Base-by-base conservation (phyloP, 768 basidiomycete species). In the Xerocomellus dryophilus region DNA sequence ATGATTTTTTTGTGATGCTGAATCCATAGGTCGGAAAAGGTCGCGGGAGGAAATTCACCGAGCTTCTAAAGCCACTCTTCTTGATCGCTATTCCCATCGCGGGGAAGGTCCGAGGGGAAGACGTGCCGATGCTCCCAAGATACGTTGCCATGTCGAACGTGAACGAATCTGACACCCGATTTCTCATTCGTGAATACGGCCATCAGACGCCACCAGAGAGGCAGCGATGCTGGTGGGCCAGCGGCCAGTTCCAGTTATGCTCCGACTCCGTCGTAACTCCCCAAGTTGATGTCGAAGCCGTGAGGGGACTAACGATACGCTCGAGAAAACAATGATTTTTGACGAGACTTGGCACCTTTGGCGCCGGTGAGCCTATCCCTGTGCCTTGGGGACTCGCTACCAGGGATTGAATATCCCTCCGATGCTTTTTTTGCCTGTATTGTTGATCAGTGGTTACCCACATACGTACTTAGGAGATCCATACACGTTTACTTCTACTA, bases 1-100 rank as follows among this genome's bases (percentile, higher is more conserved):
- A 42, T 57, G 2, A 27, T 41, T 35, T 34, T n/a, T 43, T 41
- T 41, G 15, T 23, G 44, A 42, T 47, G 29, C 34, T 44, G 23
- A 43, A 45, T 53, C 15, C 55, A 31, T 14, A 50, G 47, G 42
- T 52, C 17, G 31, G 29, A 57, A 47, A 32, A 14, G 32, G 41
- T 38, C 27, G 27, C 43, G 21, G 25, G 49, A 45, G 35, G 21
- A 53, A 48, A 40, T 57, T 48, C 47, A 21, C 47, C 35, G 60
- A 50, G 32, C 27, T 47, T 46, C 62, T 39, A 44, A 36, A 34
- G 12, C n/a, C 38, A 32, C 31, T 95, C 70, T 93, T 93, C 47
- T 79, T 80, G 57, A 32, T 41, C 39, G 42, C 42, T 57, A 29
- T 53, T 50, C 38, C 21, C 54, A 43, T 45, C 42, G 3, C 17